Conservation (phyloP, 495 filamentous ascomycete species). For the Aspergillus ostianus region DNA sequence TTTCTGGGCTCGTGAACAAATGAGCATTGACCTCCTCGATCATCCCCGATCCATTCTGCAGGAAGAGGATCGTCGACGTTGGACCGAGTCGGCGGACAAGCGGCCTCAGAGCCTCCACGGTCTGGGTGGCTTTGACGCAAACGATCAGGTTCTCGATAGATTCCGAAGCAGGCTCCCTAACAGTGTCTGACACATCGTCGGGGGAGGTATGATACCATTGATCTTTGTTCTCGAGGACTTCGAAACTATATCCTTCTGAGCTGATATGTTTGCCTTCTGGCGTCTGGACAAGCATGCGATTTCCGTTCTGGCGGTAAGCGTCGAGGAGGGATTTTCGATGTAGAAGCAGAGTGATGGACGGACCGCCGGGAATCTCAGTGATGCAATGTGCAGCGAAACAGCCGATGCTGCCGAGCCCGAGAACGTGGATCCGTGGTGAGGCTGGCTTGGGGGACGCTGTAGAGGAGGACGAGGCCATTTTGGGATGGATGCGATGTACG, state of each 20-base stretch:
- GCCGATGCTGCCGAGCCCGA: conserved; percentile 50
- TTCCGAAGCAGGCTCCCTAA: conserved; percentile 39
- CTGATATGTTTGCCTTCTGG: conserved; percentile 3
- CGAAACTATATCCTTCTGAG: conserved; percentile 8
- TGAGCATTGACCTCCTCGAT: conserved; percentile 59
- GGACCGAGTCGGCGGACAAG: conserved; percentile 56
- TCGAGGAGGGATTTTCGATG: conserved; percentile 25
- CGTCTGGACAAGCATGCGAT: conserved; percentile 9
- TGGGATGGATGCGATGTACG: background rate
- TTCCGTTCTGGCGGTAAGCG: conserved; percentile 9
- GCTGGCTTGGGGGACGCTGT: background rate
- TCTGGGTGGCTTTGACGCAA: conserved; percentile 53
- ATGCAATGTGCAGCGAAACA: conserved; percentile 50
- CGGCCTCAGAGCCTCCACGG: conserved; percentile 47
- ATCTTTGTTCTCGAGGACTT: conserved; percentile 5
- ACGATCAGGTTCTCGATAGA: conserved; percentile 60
- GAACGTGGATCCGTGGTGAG: conserved; percentile 36
- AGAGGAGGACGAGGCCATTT: background rate
- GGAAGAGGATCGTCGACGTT: conserved; percentile 64
- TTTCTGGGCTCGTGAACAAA: conserved; percentile 56
- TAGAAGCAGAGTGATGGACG: conserved; percentile 47
- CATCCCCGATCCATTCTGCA: conserved; percentile 72
- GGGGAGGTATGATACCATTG: conserved; percentile 5
- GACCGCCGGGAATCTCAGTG: conserved; percentile 39
- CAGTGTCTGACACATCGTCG: background rate